Evolutionary conservation across 2,329 filamentous ascomycete species (phyloP).

Genomic region (Macrophomina pseudophaseolina): DNA sequence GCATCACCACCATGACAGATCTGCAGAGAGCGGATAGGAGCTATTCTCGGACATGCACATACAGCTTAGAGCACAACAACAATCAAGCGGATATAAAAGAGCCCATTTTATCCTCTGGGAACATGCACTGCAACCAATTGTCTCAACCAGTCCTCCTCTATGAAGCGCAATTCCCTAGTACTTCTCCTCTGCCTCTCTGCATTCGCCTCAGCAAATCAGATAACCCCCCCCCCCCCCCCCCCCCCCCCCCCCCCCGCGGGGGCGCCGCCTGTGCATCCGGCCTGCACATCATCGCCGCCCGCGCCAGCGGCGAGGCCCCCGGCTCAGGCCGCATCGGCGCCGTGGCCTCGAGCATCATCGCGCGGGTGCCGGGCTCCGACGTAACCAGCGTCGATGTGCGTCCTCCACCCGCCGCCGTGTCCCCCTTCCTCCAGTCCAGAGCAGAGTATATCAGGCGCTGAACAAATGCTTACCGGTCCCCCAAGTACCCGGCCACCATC

Average conservation of each 20-base stretch:
- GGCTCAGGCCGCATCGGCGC: neutral
- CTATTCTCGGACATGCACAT: neutral
- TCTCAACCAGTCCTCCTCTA: neutral
- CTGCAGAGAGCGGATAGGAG: neutral
- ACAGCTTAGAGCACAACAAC: neutral
- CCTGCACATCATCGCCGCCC: conserved; percentile 8
- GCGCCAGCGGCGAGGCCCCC: neutral
- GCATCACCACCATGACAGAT: neutral
- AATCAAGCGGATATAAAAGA: neutral
- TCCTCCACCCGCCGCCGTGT: no score
- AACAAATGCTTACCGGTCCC: neutral
- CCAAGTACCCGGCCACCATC: conserved; percentile 33
- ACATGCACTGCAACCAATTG: neutral
- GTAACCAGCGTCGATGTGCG: conserved; percentile 31
- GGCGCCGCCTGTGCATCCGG: neutral
- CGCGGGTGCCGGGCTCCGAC: neutral
- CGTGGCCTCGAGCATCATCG: neutral
- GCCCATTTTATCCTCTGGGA: neutral
- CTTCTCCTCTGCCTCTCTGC: neutral
- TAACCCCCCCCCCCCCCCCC: neutral
- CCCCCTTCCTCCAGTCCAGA: no score
- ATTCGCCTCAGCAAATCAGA: neutral
- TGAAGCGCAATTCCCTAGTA: neutral
- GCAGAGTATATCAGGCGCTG: no score
- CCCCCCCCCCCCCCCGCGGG: no score